phyloP scores from a whole-genome alignment of 2,329 filamentous ascomycete genomes.

The Cladophialophora carrionii region DNA sequence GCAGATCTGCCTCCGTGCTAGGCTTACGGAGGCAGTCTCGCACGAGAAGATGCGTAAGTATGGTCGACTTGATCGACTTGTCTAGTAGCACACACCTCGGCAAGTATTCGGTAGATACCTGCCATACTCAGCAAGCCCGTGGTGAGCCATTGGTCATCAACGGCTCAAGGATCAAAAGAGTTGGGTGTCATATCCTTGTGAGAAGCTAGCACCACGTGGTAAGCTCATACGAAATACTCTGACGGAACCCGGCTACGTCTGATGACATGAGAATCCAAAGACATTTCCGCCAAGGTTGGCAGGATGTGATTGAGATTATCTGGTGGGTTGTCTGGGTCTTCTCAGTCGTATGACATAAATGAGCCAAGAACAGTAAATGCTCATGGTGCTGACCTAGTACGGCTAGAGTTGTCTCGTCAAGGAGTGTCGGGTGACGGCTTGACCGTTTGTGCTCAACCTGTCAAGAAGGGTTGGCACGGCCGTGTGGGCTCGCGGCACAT shows the following conservation, averaged over 20 bases:
- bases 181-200: neutral
- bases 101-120: constrained; percentile 16
- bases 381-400: neutral
- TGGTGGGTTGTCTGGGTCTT: neutral
- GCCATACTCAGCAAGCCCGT: neutral
- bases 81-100: neutral
- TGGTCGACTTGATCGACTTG: neutral
- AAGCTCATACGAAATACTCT: neutral
- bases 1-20: neutral
- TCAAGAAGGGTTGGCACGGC: neutral
- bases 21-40: neutral
- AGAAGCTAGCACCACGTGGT: constrained; percentile 10
- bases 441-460: neutral
- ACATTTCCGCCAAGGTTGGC: neutral
- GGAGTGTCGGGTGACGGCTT: neutral
- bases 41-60: neutral
- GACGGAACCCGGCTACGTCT: constrained; percentile 8
- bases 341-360: neutral
- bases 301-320: neutral
- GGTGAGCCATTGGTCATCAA: neutral
- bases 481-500: constrained; percentile 5
- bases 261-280: neutral
- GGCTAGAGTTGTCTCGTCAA: neutral
- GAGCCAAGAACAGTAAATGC: neutral
- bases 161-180: constrained; percentile 13